A percentile compares a stretch with the other conserved stretches of the same genome.
These are phyloP conservation scores for Mycosarcoma mackinlayi DNA, from an alignment of 1,284 basidiomycete species.

Conservation along the genomic window DNA sequence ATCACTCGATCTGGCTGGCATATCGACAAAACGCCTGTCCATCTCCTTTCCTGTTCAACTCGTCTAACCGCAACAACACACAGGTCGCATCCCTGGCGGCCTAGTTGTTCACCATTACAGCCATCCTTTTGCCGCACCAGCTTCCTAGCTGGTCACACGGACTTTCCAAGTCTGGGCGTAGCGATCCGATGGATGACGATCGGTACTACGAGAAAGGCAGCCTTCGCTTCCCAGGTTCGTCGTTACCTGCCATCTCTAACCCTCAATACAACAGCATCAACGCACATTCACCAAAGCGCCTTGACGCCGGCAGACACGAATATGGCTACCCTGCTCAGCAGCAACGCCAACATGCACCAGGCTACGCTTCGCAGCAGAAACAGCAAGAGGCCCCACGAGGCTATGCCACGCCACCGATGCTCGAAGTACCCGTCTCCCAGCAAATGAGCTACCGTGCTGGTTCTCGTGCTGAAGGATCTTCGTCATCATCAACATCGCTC, in stretches of 20 bases:
- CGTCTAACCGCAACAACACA: slow-evolving; percentile 4
- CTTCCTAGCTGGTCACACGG: slow-evolving; percentile 41
- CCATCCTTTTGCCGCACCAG: slow-evolving; percentile 28
- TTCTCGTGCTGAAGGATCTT: neutral
- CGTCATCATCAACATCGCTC: neutral
- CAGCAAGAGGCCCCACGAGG: slow-evolving; percentile 20
- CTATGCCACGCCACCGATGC: slow-evolving; percentile 9
- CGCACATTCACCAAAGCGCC: neutral
- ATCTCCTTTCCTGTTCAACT: neutral
- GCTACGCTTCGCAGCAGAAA: slow-evolving; percentile 6
- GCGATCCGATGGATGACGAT: slow-evolving; percentile 46
- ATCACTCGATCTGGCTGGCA: too few species aligned
- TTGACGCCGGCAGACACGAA: neutral
- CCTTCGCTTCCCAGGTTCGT: slow-evolving; percentile 14
- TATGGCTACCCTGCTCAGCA: neutral
- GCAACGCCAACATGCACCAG: neutral
- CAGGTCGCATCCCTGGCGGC: slow-evolving; percentile 33
- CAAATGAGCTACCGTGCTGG: slow-evolving; percentile 14
- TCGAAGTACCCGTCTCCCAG: slow-evolving; percentile 21
- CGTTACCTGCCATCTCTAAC: neutral
- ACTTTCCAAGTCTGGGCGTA: slow-evolving; percentile 22
- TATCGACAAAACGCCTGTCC: neutral
- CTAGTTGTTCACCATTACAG: slow-evolving; percentile 39
- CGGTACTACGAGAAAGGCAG: slow-evolving; percentile 30
- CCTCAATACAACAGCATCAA: neutral